Evolutionary conservation across 352 stramenopile genomes (phyloP).

Genomic region (Globisporangium heterothallicum): DNA sequence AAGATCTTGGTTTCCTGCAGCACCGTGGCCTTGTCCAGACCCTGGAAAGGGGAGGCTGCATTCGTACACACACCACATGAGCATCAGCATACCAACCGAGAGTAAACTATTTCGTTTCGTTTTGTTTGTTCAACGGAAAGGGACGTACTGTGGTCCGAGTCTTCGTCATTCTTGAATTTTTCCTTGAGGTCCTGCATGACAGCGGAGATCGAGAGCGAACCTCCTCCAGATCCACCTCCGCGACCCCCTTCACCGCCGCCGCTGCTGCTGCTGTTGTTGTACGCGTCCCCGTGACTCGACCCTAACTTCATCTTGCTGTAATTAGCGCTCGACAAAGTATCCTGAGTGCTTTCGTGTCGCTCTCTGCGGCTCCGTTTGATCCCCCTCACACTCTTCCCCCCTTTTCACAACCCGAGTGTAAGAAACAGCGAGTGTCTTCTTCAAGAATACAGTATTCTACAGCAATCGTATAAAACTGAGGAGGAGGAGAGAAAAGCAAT

Average conservation of each 20-base stretch:
- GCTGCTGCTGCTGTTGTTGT: constrained; percentile 33
- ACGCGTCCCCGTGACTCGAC: constrained; percentile 40
- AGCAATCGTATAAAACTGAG: too few relatives aligned
- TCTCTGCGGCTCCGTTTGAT: constrained; percentile 2
- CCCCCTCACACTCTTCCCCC: not conserved
- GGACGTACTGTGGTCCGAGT: constrained; percentile 81
- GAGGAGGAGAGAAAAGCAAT: too few relatives aligned
- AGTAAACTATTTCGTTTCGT: too few relatives aligned
- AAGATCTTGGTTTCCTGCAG: constrained; percentile 99
- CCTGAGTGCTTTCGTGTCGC: constrained; percentile 7
- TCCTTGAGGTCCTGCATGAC: constrained; percentile 96
- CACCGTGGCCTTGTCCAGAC: constrained; percentile 94
- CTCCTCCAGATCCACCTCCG: constrained; percentile 22
- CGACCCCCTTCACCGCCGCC: constrained; percentile 33
- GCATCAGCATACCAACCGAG: not conserved
- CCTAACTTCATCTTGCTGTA: constrained; percentile 49
- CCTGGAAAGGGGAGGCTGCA: constrained; percentile 89
- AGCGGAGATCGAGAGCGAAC: constrained; percentile 60
- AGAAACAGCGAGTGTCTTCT: not conserved
- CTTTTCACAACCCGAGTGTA: not conserved
- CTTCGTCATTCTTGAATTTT: constrained; percentile 99
- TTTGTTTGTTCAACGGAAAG: too few relatives aligned
- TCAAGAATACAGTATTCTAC: not conserved
- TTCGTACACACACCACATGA: constrained; percentile 8
- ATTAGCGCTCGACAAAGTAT: not conserved